Conservation (phyloP, 768 basidiomycete genomes). For the Kwoniella sp. region DNA sequence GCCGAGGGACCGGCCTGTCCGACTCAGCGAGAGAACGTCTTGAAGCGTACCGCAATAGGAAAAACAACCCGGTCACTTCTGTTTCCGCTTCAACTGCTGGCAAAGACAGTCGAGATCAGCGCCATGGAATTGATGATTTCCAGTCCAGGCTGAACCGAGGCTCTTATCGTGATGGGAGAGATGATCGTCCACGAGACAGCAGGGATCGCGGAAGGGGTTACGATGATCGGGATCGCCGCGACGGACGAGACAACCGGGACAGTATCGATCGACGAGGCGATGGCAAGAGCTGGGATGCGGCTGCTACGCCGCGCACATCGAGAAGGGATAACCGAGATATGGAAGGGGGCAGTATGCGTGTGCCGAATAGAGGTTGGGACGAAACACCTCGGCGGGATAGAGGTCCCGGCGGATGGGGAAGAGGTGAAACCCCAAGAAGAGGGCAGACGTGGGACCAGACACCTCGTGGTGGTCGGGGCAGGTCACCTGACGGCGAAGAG, state of each 20-base stretch:
- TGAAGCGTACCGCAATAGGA: slow-evolving; percentile 69
- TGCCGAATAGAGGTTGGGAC: slow-evolving; percentile 91
- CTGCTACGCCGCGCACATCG: slow-evolving; percentile 43
- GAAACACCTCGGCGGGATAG: slow-evolving; percentile 72
- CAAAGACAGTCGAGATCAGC: slow-evolving; percentile 11
- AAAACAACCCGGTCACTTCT: slow-evolving; percentile 58
- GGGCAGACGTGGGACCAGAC: slow-evolving; percentile 45
- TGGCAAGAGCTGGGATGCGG: slow-evolving; percentile 45
- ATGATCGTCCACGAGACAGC: slow-evolving; percentile 18
- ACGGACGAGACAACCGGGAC: slow-evolving; percentile 51
- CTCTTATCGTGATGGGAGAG: slow-evolving; percentile 51
- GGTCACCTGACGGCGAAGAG: slow-evolving; percentile 28
- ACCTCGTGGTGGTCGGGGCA: slow-evolving; percentile 25
- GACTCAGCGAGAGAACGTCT: slow-evolving; percentile 65
- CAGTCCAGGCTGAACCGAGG: slow-evolving; percentile 82
- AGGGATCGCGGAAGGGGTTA: slow-evolving; percentile 5
- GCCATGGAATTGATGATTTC: slow-evolving; percentile 81
- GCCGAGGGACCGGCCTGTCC: slow-evolving; percentile 83
- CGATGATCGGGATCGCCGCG: slow-evolving; percentile 55
- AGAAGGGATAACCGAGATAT: slow-evolving; percentile 28
- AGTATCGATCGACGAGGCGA: slow-evolving; percentile 54
- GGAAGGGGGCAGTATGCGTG: slow-evolving; percentile 67
- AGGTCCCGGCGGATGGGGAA: slow-evolving; percentile 65
- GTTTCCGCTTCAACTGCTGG: slow-evolving; percentile 21
- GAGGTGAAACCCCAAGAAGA: slow-evolving; percentile 53